Evolutionary conservation across 208 protist genomes (phyloP).

Genomic region (Leishmania guyanensis): DNA sequence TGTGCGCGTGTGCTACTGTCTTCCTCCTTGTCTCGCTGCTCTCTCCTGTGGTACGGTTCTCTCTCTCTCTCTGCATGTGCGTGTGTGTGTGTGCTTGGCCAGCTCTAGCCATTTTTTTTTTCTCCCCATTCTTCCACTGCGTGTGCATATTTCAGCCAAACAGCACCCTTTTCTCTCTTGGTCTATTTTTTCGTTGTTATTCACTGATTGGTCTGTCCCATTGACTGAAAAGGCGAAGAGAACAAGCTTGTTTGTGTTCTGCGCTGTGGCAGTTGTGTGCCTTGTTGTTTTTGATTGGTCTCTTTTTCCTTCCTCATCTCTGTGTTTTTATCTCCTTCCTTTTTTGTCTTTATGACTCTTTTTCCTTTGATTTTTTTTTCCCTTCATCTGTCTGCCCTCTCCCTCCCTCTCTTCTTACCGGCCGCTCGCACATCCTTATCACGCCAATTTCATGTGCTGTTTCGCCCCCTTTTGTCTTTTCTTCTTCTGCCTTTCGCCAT

Average conservation of each 20-base stretch:
- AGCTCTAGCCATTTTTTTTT: not conserved
- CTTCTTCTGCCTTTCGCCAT: not conserved
- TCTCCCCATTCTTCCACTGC: not conserved
- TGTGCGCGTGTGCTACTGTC: not conserved
- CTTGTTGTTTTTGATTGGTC: not conserved
- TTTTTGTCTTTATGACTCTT: not conserved
- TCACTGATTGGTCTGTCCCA: not conserved
- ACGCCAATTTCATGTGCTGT: not conserved
- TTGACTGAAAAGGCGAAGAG: not conserved
- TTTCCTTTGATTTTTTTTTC: not conserved
- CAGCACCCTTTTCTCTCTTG: not conserved
- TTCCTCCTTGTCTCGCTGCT: not conserved
- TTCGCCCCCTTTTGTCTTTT: not conserved
- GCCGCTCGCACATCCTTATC: not conserved
- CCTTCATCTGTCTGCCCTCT: not conserved
- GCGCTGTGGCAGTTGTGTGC: not conserved
- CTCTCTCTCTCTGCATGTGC: not conserved
- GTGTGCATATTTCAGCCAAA: not conserved
- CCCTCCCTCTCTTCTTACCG: not conserved
- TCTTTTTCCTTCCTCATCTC: not conserved
- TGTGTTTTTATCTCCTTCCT: not conserved
- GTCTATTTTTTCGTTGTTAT: conserved; percentile 8
- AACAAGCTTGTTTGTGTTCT: not conserved
- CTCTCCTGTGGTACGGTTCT: not conserved
- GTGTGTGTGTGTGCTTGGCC: not conserved